Base-by-base conservation (phyloP, 371 early-diverging fungal species). In the Cokeromyces recurvatus region DNA sequence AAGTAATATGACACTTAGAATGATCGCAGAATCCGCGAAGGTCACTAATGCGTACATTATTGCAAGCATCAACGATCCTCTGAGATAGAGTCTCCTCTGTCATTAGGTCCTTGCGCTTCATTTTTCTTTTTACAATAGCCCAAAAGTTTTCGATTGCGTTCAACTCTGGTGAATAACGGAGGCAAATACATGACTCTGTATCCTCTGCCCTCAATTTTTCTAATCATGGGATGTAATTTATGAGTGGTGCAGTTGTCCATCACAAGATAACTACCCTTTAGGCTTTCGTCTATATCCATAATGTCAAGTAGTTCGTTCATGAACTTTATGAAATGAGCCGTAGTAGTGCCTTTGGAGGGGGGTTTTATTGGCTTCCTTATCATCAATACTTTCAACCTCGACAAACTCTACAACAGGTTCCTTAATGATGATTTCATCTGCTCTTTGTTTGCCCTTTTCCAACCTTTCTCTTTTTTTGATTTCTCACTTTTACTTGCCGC, bases 71-170 rank as follows among this genome's bases (percentile, higher is more conserved):
- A 17, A 43, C 31, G 20, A 53, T 53, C 19, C 37, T 53, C 21
- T 47, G 41, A 11, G 48, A 47, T 31, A 53, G 17, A 42, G 8
- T 46, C n/a, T 46, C 41, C 22, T 53, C 54, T 25, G 17, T 36
- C 43, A 47, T 38, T 7, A 43, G 24, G 15, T 37, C 43, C 11
- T 47, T 17, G 31, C 43, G 43, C 47, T 46, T 54, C 39, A 47
- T 48, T 32, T 48, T 48, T 27, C 53, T 32, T 36, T 46, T 46
- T 12, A 46, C 41, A 20, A 53, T 6, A 20, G 46, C 35, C 29
- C 46, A 53, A 29, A 34, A 41, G 6, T 53, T 22, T 31, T 53
- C 46, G 24, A 43, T 53, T 36, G 43, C 22, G 41, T 27, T 53
- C 11, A 53, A 17, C 24, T 53, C 53, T 32, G 42, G 53, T 16